Percentiles rank a stretch among this genome's conserved stretches.
These are phyloP conservation scores for Durusdinium trenchii DNA, from an alignment of 73 alveolate species.

Conservation along the genomic window DNA sequence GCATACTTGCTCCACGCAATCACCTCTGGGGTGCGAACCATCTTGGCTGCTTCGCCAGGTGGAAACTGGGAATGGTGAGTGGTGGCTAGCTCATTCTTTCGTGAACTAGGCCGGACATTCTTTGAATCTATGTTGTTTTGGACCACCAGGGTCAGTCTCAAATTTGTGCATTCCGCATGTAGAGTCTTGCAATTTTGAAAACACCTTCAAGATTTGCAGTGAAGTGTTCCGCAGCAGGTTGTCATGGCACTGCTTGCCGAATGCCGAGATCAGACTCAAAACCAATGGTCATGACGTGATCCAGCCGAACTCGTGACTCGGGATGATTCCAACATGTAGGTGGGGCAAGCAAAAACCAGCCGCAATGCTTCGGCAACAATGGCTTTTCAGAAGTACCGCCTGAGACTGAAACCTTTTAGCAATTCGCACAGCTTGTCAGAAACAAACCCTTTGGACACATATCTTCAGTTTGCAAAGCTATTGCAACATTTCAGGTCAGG, in stretches of 20 bases:
- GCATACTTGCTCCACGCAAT: no score
- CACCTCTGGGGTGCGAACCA: no score
- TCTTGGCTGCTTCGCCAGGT: no score
- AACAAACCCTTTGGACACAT: neutral
- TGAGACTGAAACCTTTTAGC: neutral
- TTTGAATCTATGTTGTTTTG: no score
- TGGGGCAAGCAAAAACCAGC: constrained; percentile 78
- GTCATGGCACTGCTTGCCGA: no score
- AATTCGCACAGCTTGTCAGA: neutral
- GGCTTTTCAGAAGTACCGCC: constrained; percentile 92
- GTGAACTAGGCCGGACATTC: no score
- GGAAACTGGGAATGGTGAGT: neutral
- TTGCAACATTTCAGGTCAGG: constrained; percentile 7
- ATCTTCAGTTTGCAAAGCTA: neutral
- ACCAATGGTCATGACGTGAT: neutral
- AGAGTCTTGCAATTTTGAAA: neutral
- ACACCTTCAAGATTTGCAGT: no score
- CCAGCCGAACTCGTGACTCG: neutral
- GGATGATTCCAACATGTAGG: constrained; percentile 47
- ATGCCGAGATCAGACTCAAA: no score
- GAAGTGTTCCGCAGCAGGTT: no score
- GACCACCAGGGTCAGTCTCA: neutral
- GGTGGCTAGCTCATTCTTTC: neutral
- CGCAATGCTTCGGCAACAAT: constrained; percentile 82
- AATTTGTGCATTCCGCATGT: neutral